These are phyloP conservation scores for Lasiodiplodia sp. DNA, from an alignment of 2,329 filamentous ascomycete genomes.

Conservation along the genomic window DNA sequence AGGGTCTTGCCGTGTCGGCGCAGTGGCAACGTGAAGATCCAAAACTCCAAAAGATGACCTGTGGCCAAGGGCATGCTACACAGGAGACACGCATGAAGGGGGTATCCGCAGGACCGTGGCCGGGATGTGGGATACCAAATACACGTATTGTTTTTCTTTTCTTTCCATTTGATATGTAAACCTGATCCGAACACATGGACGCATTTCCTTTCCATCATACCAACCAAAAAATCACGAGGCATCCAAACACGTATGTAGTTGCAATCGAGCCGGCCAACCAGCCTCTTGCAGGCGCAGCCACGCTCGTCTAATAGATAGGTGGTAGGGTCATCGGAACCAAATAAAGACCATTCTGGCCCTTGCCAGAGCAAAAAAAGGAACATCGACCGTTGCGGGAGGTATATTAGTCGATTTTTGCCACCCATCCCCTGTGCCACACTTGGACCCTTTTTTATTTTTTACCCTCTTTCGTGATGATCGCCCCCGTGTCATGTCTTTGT, in stretches of 20 bases:
- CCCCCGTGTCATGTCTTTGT: constrained; percentile 11
- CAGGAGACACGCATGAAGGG: neutral
- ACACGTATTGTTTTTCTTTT: constrained; percentile 26
- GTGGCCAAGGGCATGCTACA: neutral
- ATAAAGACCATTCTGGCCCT: constrained; percentile 11
- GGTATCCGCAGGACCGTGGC: neutral
- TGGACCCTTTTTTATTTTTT: constrained; percentile 22
- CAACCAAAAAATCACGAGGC: constrained; percentile 14
- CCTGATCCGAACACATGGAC: constrained; percentile 28
- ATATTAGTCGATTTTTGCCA: constrained; percentile 17
- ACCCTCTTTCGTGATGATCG: neutral
- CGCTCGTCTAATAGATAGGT: constrained; percentile 18
- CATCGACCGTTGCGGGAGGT: constrained; percentile 15
- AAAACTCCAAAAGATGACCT: neutral
- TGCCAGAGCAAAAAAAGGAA: constrained; percentile 8
- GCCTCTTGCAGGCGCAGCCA: constrained; percentile 19
- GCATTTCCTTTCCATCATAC: constrained; percentile 16
- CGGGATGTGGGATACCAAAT: constrained; percentile 19
- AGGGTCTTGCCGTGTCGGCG: neutral
- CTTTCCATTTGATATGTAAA: constrained; percentile 24
- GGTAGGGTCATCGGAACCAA: constrained; percentile 9
- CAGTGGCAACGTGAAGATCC: neutral
- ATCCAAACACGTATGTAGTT: constrained; percentile 24
- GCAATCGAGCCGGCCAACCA: constrained; percentile 3
- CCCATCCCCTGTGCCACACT: constrained; percentile 8